Base-by-base conservation (phyloP, 1,284 basidiomycete genomes). In the Anthracocystis walkeri region DNA sequence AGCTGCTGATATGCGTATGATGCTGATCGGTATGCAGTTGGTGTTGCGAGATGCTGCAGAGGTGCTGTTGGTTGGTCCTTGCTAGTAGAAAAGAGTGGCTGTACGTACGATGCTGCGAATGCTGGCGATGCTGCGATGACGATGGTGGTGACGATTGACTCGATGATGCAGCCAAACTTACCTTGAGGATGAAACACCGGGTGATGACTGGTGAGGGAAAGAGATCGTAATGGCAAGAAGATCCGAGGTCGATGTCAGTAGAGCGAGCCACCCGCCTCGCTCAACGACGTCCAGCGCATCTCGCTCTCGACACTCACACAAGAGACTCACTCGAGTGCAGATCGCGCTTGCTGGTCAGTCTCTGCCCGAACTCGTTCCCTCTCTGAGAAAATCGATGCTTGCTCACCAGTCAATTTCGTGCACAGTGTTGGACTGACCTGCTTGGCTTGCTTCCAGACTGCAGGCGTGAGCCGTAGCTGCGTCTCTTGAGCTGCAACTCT, bases 181-280 rank as follows among this genome's bases (percentile, higher is more conserved):
- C 70, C 70, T 73, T 73, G 70, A 73, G 70, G 69, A 71, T 72
- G 69, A 50, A 63, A 61, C 58, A 65, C 68, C 58, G 68, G 62
- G 59, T 72, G 69, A 72, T 72, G 69, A 65, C 69, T 62, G 59
- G 69, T 65, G 42, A 53, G 58, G 54, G 59, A 62, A 58, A 66
- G 64, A 52, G 54, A 63, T 72, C 69, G 69, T 62, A 48, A 57
- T 56, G 33, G 60, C 49, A 51, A 54, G 56, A 55, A 63, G 58
- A 53, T 51, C 55, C 63, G 59, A 59, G 6, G 50, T 62, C 50
- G 50, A 61, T 55, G 62, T 55, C 51, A 49, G 44, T 27, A 61
- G 27, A 21, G 51, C 52, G 46, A 23, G 23, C 29, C 20, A 25
- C 45, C 7, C 33, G 21, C 31, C 44, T 56, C 21, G 46, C 52